Conservation (phyloP, 2,329 filamentous ascomycete genomes). For the Colletotrichum sojae region DNA sequence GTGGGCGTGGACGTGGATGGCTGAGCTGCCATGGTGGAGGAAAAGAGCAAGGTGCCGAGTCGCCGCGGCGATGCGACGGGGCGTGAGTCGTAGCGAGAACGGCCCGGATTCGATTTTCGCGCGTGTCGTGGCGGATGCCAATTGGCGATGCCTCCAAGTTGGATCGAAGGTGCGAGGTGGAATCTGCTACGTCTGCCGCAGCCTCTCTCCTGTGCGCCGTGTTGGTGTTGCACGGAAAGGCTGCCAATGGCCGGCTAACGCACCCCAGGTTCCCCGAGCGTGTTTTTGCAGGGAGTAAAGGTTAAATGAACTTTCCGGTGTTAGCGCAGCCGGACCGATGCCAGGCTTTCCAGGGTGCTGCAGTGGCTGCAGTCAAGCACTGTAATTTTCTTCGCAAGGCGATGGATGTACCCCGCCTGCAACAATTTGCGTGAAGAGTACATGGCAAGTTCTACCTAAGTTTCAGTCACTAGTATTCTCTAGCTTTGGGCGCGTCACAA, state of each 20-base stretch:
- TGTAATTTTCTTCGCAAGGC: conserved; percentile 16
- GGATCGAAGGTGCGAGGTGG: conserved; percentile 31
- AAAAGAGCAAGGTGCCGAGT: conserved; percentile 49
- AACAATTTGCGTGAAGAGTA: neutral
- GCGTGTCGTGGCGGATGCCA: conserved; percentile 39
- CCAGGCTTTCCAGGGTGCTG: conserved; percentile 8
- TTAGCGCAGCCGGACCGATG: conserved; percentile 30
- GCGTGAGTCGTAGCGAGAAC: conserved; percentile 3
- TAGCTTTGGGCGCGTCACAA: conserved; percentile 6
- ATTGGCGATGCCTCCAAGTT: conserved; percentile 37
- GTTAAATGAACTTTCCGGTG: neutral
- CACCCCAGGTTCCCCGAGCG: neutral
- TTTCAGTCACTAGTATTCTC: neutral
- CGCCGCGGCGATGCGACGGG: conserved; percentile 55
- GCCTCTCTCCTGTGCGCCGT: conserved; percentile 37
- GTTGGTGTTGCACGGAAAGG: conserved; percentile 40
- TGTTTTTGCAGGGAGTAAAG: neutral
- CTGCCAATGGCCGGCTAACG: conserved; percentile 31
- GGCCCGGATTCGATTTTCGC: conserved; percentile 26
- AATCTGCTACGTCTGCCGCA: conserved; percentile 37
- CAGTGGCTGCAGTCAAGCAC: conserved; percentile 2
- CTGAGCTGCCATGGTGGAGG: conserved; percentile 61
- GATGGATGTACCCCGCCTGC: conserved; percentile 2
- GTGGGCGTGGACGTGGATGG: conserved; percentile 51
- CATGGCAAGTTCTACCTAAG: neutral